Conservation (phyloP, 2,329 filamentous ascomycete species). For the Epichloe aotearoae region DNA sequence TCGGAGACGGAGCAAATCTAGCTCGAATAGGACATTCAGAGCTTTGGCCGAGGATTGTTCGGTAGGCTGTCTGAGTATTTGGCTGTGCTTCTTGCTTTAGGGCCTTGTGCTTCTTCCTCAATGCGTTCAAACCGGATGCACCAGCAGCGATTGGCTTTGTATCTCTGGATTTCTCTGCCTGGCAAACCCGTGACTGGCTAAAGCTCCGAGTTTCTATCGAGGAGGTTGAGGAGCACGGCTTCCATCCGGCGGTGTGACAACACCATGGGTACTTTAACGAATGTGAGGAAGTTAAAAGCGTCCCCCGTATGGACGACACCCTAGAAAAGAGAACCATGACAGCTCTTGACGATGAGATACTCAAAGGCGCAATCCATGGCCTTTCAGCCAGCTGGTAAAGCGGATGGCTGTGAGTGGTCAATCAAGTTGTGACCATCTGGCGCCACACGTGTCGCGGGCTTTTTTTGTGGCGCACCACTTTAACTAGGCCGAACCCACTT, state of each 20-base stretch:
- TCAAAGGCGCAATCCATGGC: neutral
- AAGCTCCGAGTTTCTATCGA: neutral
- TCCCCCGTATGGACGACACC: neutral
- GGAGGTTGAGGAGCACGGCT: neutral
- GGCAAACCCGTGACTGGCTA: neutral
- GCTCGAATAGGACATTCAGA: conserved; percentile 42
- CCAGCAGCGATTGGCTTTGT: too few relatives aligned
- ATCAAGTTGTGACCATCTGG: too few relatives aligned
- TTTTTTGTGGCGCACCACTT: too few relatives aligned
- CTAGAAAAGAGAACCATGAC: neutral
- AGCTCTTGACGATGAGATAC: neutral
- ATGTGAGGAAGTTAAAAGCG: neutral
- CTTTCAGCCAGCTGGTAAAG: too few relatives aligned
- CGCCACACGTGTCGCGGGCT: too few relatives aligned
- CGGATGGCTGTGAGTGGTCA: too few relatives aligned
- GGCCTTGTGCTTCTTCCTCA: conserved; percentile 9
- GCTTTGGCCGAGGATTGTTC: conserved; percentile 25
- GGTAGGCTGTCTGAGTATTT: conserved; percentile 5
- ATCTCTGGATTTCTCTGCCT: neutral
- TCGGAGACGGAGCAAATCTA: conserved; percentile 90
- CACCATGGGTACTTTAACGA: neutral
- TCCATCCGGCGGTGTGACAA: neutral
- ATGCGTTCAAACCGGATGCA: conserved; percentile 7
- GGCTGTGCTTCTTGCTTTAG: conserved; percentile 10
- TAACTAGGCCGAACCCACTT: too few relatives aligned